Percentiles rank a stretch among this genome's conserved stretches.
These are phyloP conservation scores for Apiospora marii DNA, from an alignment of 2,329 filamentous ascomycete species.

Conservation along the genomic window DNA sequence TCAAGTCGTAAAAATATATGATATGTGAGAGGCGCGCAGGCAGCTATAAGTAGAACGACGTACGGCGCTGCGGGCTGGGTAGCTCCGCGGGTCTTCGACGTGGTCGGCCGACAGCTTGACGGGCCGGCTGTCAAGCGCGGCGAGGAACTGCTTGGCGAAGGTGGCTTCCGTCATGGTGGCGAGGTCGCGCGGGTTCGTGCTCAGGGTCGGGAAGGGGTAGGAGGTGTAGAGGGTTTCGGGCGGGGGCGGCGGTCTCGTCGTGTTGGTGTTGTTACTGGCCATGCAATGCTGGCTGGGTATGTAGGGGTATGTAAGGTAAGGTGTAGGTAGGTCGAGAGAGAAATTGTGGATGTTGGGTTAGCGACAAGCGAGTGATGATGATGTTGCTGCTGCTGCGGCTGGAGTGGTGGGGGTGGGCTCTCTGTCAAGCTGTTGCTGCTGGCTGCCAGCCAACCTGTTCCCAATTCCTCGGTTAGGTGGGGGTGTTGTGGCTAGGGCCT, in stretches of 20 bases:
- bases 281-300: background rate
- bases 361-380: background rate
- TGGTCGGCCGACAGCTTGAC: slow-evolving; percentile 87
- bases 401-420: background rate
- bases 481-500: background rate
- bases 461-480: background rate
- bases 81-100: slow-evolving; percentile 83
- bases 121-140: slow-evolving; percentile 79
- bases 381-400: background rate
- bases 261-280: background rate
- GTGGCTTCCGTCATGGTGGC: slow-evolving; percentile 78
- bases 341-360: background rate
- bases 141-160: slow-evolving; percentile 86
- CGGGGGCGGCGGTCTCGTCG: background rate
- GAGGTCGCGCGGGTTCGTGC: slow-evolving; percentile 22
- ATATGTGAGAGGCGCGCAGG: too few relatives aligned
- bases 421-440: background rate
- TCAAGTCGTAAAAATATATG: too few relatives aligned
- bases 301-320: background rate
- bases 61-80: slow-evolving; percentile 81
- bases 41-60: slow-evolving; percentile 39
- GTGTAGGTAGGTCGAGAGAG: background rate
- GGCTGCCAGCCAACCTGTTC: background rate
- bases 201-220: slow-evolving; percentile 30
- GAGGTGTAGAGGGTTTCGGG: slow-evolving; percentile 28